These are phyloP conservation scores for Blastobotrys ciferrii DNA, from an alignment of 1,139 yeast genomes.

Conservation along the genomic window DNA sequence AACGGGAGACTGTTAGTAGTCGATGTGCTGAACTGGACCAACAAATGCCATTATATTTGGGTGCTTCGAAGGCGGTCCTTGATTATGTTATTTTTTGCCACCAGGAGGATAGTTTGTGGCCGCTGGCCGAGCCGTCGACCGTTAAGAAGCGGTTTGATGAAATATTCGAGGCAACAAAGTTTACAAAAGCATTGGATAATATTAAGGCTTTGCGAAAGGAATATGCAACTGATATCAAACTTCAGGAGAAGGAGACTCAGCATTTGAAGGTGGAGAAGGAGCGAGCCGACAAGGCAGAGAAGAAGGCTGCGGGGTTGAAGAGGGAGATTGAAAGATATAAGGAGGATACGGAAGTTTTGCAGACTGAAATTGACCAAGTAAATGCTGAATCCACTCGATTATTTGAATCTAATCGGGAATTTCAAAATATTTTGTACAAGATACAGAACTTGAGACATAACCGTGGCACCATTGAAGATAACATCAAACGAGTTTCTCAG, in stretches of 20 bases:
- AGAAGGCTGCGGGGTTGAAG: slow-evolving; percentile 47
- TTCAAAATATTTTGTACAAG: slow-evolving; percentile 67
- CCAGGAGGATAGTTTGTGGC: slow-evolving; percentile 98
- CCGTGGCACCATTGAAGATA: slow-evolving; percentile 36
- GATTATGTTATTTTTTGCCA: slow-evolving; percentile 96
- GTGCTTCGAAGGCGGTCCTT: slow-evolving; percentile 82
- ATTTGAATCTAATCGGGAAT: slow-evolving; percentile 77
- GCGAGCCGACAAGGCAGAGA: slow-evolving; percentile 60
- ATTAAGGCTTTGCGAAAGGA: slow-evolving; percentile 77
- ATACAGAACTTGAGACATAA: slow-evolving; percentile 53
- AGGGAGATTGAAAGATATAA: slow-evolving; percentile 47
- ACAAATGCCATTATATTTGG: slow-evolving; percentile 77
- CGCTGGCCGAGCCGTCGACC: slow-evolving; percentile 78
- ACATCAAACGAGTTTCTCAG: slow-evolving; percentile 47
- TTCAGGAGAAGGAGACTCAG: slow-evolving; percentile 73
- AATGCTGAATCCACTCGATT: slow-evolving; percentile 61
- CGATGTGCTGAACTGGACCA: slow-evolving; percentile 83
- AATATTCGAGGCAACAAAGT: slow-evolving; percentile 91
- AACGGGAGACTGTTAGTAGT: slow-evolving; percentile 61
- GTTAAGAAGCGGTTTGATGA: slow-evolving; percentile 93
- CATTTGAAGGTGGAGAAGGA: slow-evolving; percentile 72
- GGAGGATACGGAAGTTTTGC: slow-evolving; percentile 50
- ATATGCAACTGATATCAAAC: slow-evolving; percentile 67
- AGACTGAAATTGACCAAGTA: slow-evolving; percentile 49
- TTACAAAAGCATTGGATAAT: slow-evolving; percentile 83